phyloP scores from a whole-genome alignment of 768 basidiomycete genomes.

The Phylloporus scabripes region DNA sequence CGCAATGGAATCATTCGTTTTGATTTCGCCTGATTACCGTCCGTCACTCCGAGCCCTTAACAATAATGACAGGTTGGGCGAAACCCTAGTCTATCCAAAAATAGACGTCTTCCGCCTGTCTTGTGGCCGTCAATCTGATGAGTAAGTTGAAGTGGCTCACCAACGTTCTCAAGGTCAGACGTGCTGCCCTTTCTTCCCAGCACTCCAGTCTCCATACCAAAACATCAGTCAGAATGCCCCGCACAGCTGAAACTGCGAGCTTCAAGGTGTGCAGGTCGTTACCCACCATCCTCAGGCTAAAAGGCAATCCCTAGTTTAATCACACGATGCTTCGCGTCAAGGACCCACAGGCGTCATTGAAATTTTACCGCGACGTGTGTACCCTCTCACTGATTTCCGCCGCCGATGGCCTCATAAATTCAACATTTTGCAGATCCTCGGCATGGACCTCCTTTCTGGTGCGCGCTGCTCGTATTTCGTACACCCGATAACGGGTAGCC shows the following conservation, averaged over 20 bases:
- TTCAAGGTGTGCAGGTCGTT: constrained; percentile 43
- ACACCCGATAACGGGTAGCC: neutral
- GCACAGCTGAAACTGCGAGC: constrained; percentile 57
- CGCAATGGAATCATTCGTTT: neutral
- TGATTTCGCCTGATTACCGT: neutral
- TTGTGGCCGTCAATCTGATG: constrained; percentile 5
- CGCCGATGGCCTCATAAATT: neutral
- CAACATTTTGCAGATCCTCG: constrained; percentile 41
- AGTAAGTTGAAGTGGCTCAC: constrained; percentile 1
- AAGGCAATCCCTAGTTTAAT: constrained; percentile 50
- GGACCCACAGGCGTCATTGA: constrained; percentile 75
- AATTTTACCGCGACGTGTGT: constrained; percentile 72
- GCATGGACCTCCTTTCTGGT: constrained; percentile 73
- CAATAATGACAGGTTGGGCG: neutral
- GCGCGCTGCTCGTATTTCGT: constrained; percentile 6
- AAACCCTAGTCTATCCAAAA: constrained; percentile 6
- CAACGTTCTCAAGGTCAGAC: constrained; percentile 4
- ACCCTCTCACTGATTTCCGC: neutral
- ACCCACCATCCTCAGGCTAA: neutral
- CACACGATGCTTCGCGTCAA: constrained; percentile 88
- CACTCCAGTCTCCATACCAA: constrained; percentile 7
- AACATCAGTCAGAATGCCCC: constrained; percentile 45
- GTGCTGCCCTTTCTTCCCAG: constrained; percentile 1
- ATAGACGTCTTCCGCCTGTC: constrained; percentile 7
- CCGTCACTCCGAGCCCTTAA: neutral